Conservation (phyloP, 2,329 filamentous ascomycete genomes). For the Botrytis fabae region DNA sequence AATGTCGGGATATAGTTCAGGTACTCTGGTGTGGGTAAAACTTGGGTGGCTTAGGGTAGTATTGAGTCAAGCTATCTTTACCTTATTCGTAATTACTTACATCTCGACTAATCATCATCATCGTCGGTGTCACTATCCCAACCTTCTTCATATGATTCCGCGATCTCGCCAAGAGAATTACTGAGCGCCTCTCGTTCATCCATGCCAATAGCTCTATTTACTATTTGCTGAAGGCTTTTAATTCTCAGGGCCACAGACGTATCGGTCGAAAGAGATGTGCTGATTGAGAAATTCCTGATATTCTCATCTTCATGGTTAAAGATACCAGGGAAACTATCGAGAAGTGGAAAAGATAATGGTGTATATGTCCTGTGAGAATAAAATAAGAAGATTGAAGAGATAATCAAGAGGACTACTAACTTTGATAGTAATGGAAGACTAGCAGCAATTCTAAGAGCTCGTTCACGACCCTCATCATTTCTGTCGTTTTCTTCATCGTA, state of each 20-base stretch:
- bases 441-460: constrained; percentile 39
- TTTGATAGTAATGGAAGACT: constrained; percentile 39
- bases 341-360: constrained; percentile 67
- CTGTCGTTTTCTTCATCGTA: constrained; percentile 28
- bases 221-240: constrained; percentile 63
- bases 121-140: constrained; percentile 78
- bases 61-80: constrained; percentile 7
- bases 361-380: constrained; percentile 43
- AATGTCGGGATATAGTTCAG: background rate
- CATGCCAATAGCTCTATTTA: constrained; percentile 62
- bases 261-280: constrained; percentile 69
- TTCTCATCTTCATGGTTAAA: constrained; percentile 52
- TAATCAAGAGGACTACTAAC: constrained; percentile 33
- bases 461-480: constrained; percentile 39
- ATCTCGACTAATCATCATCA: constrained; percentile 52
- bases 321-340: constrained; percentile 82
- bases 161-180: constrained; percentile 78
- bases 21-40: background rate
- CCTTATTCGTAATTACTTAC: constrained; percentile 5
- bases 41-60: constrained; percentile 12
- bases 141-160: constrained; percentile 85
- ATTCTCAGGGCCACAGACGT: constrained; percentile 70
- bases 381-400: constrained; percentile 12
- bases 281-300: constrained; percentile 48
- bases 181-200: constrained; percentile 84